A percentile compares a stretch with the other conserved stretches of the same genome.
These are phyloP conservation scores for cucumber (Cucumis sativus) DNA, from an alignment of 306 rosid genomes.

Conservation along the genomic window DNA sequence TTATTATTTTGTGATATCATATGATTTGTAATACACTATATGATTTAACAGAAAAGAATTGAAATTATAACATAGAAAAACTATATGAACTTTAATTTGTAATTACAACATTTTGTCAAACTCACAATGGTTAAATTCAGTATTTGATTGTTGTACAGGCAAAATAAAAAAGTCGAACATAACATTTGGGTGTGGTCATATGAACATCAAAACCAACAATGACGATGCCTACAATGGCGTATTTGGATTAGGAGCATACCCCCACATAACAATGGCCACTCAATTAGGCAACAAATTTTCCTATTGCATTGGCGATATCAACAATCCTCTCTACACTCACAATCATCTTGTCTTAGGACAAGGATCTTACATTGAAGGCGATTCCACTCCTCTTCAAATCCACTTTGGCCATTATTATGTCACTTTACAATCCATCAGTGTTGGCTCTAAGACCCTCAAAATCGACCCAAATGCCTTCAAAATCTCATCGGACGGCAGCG, in stretches of 20 bases:
- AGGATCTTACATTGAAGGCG: not conserved
- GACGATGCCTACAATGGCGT: not conserved
- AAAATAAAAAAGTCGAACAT: not conserved
- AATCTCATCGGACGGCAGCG: not conserved
- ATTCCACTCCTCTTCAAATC: not conserved
- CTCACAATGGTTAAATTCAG: not conserved
- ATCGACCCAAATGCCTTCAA: not conserved
- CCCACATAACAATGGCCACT: not conserved
- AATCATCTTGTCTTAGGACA: not conserved
- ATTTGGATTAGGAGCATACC: conserved; percentile 1
- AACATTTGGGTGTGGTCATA: conserved; percentile 6
- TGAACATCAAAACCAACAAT: not conserved
- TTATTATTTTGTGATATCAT: too few species aligned
- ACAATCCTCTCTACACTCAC: not conserved
- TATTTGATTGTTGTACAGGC: not conserved
- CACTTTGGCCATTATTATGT: not conserved
- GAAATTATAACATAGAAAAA: too few species aligned
- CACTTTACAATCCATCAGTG: not conserved
- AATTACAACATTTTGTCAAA: not conserved
- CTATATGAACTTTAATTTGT: too few species aligned
- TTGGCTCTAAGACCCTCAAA: not conserved
- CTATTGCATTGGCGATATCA: conserved; percentile 8
- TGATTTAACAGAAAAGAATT: too few species aligned
- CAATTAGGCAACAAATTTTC: conserved; percentile 7
- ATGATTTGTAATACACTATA: too few species aligned